Conservation (phyloP, 2,329 filamentous ascomycete genomes). For the Ilyonectria robusta region DNA sequence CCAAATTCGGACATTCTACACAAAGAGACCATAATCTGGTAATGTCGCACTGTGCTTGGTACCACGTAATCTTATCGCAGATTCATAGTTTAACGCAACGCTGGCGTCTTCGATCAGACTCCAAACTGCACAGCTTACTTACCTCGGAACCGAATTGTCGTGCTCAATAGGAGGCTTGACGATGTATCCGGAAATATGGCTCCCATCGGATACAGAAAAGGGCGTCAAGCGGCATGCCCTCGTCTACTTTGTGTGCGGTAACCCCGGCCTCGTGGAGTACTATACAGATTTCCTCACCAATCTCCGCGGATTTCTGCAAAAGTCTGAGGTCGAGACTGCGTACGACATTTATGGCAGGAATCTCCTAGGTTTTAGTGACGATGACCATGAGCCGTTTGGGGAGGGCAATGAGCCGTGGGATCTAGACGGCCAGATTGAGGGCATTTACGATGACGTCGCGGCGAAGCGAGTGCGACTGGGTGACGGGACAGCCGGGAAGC, state of each 20-base stretch:
- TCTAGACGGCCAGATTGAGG: conserved; percentile 68
- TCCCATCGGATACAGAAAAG: conserved; percentile 47
- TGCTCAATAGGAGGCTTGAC: neutral
- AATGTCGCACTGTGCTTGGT: neutral
- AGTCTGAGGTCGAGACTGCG: conserved; percentile 53
- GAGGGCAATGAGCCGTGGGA: conserved; percentile 61
- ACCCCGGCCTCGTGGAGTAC: conserved; percentile 82
- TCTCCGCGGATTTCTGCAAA: conserved; percentile 68
- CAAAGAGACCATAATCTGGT: neutral
- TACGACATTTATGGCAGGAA: conserved; percentile 72
- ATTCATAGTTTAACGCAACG: neutral
- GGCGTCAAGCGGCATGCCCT: conserved; percentile 58
- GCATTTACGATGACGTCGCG: conserved; percentile 57
- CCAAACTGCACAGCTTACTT: neutral
- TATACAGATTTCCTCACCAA: conserved; percentile 77
- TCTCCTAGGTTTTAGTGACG: conserved; percentile 71
- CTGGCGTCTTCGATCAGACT: neutral
- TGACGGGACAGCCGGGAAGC: conserved; percentile 45
- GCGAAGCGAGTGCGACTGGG: conserved; percentile 48
- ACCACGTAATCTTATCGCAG: neutral
- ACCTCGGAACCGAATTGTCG: neutral
- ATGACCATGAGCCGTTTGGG: conserved; percentile 64
- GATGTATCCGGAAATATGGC: conserved; percentile 48
- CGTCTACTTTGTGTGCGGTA: conserved; percentile 82
- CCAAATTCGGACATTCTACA: neutral